A percentile compares a stretch with the other conserved stretches of the same genome.
These are phyloP conservation scores for Trichosanthes truncata DNA, from an alignment of 306 rosid genomes.

Conservation along the genomic window DNA sequence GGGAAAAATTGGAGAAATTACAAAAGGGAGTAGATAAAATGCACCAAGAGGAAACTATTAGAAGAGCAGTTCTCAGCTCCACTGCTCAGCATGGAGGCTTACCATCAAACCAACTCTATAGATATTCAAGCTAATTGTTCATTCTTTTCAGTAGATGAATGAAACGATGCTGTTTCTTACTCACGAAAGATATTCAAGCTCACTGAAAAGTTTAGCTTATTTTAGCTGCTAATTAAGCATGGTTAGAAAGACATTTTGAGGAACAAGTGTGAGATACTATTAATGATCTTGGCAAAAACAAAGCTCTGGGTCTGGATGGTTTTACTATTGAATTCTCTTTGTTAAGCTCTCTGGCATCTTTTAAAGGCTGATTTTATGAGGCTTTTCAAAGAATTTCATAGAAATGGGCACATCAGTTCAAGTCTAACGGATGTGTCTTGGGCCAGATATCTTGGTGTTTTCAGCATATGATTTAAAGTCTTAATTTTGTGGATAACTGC, in stretches of 20 bases:
- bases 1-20: not conserved
- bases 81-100: not conserved
- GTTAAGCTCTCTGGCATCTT: not conserved
- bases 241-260: not conserved
- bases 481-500: not conserved
- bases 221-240: not conserved
- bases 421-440: not conserved
- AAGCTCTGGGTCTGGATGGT: not conserved
- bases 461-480: not conserved
- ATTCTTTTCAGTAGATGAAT: not conserved
- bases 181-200: not conserved
- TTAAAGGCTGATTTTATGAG: not conserved
- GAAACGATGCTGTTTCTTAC: not conserved
- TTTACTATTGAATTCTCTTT: not conserved
- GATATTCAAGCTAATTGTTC: not conserved
- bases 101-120: not conserved
- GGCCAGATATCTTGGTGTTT: not conserved
- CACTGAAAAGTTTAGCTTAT: not conserved
- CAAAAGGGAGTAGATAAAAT: not conserved
- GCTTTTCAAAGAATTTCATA: not conserved
- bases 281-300: not conserved
- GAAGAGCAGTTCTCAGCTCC: not conserved
- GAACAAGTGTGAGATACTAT: not conserved
- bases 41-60: not conserved
- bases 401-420: not conserved